Evolutionary conservation across 441 rosid species (phyloP).

Genomic region (Geranium incanum): DNA sequence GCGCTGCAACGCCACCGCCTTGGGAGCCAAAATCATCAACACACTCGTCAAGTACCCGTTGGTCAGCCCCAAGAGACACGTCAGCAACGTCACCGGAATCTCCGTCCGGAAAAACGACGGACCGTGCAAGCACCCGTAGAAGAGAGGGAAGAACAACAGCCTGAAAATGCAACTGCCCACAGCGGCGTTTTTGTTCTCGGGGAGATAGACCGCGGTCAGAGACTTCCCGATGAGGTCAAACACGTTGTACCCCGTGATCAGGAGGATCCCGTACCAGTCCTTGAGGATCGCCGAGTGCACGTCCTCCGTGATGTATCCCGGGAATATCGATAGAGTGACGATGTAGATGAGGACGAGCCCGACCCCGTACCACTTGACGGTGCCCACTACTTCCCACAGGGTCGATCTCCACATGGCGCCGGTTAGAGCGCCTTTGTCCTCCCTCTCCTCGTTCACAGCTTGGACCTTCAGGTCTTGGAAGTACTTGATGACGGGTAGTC

Average conservation of each 20-base stretch:
- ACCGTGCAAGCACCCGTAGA: conserved; percentile 76
- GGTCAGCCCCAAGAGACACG: conserved; percentile 70
- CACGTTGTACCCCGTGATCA: conserved; percentile 60
- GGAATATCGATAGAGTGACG: conserved; percentile 78
- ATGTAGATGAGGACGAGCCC: conserved; percentile 57
- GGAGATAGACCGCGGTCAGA: conserved; percentile 56
- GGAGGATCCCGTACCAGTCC: conserved; percentile 77
- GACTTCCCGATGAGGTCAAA: conserved; percentile 87
- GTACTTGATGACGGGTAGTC: conserved; percentile 71
- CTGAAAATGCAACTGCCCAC: conserved; percentile 58
- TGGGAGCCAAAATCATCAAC: conserved; percentile 73
- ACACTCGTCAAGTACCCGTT: conserved; percentile 88
- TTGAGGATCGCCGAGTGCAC: conserved; percentile 69
- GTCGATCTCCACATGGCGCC: conserved; percentile 59
- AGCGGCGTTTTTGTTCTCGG: conserved; percentile 49
- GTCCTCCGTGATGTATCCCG: conserved; percentile 86
- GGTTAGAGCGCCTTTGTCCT: conserved; percentile 39
- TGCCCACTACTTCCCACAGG: conserved; percentile 48
- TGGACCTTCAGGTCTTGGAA: conserved; percentile 52
- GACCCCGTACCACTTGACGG: conserved; percentile 65
- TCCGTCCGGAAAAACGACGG: conserved; percentile 70
- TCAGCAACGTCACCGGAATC: conserved; percentile 69
- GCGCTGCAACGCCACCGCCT: conserved; percentile 57
- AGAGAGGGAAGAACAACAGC: conserved; percentile 75
- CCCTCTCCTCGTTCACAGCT: conserved; percentile 41